Conservation (phyloP, 306 rosid genomes). For the Castanea sativa region DNA sequence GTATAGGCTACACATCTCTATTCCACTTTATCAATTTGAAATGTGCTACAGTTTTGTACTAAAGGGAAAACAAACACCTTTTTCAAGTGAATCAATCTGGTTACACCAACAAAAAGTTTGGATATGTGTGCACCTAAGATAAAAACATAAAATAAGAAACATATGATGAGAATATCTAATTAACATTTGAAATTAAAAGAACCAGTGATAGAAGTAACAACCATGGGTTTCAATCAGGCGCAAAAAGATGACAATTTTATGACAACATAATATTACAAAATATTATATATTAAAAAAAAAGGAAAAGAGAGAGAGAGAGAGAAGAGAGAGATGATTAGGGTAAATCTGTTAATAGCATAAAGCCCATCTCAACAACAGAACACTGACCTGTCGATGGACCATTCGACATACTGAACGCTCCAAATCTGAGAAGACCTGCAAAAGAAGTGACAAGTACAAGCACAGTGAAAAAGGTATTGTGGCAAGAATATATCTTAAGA, state of each 20-base stretch:
- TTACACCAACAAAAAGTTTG: not conserved
- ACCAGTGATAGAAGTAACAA: not conserved
- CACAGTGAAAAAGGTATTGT: not conserved
- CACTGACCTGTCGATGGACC: constrained; percentile 88
- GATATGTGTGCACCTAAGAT: not conserved
- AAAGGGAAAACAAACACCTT: not conserved
- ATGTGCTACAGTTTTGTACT: not conserved
- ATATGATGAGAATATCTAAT: not conserved
- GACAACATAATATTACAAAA: not conserved
- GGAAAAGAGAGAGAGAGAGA: too few species aligned
- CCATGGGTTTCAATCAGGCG: not conserved
- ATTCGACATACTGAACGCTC: constrained; percentile 97
- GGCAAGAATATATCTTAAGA: constrained; percentile 9
- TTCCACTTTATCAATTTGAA: not conserved
- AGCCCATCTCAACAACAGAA: constrained; percentile 19
- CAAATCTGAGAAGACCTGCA: constrained; percentile 92
- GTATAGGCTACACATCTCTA: not conserved
- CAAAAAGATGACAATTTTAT: not conserved
- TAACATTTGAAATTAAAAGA: not conserved
- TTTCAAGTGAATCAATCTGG: not conserved
- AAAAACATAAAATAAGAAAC: not conserved
- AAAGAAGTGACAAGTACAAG: constrained; percentile 21
- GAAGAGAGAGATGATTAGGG: too few species aligned
- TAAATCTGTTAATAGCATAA: not conserved
- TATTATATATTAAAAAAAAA: too few species aligned